Evolutionary conservation across 495 filamentous ascomycete species (phyloP).

Genomic region (Penicillium canescens): DNA sequence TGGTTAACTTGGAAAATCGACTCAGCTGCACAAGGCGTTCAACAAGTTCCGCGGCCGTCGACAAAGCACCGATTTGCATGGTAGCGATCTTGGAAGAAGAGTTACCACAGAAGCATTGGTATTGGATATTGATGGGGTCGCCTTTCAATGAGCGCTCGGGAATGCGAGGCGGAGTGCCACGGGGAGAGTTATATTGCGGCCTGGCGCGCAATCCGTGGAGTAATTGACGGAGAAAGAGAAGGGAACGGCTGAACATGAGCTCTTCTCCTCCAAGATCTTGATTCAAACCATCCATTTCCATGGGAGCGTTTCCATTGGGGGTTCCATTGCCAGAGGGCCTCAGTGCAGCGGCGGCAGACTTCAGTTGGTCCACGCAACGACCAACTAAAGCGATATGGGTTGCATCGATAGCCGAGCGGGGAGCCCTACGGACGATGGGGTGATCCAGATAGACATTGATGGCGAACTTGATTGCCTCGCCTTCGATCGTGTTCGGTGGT

Average conservation of each 20-base stretch:
- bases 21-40: conserved; percentile 64
- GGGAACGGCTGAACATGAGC: conserved; percentile 63
- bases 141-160: conserved; percentile 51
- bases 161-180: conserved; percentile 35
- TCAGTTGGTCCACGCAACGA: conserved; percentile 75
- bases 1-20: conserved; percentile 67
- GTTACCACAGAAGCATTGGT: conserved; percentile 68
- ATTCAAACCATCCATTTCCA: conserved; percentile 47
- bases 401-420: conserved; percentile 53
- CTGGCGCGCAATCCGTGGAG: conserved; percentile 53
- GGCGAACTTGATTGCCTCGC: conserved; percentile 64
- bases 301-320: conserved; percentile 45
- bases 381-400: conserved; percentile 80
- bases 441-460: conserved; percentile 75
- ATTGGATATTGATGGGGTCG: conserved; percentile 64
- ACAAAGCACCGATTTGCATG: conserved; percentile 65
- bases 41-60: conserved; percentile 66
- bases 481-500: conserved; percentile 67
- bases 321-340: conserved; percentile 44
- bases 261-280: conserved; percentile 51
- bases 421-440: conserved; percentile 36
- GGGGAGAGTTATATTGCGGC: conserved; percentile 53
- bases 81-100: conserved; percentile 54
- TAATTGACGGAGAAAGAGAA: conserved; percentile 59
- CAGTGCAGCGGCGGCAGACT: conserved; percentile 62